Conservation (phyloP, 1,284 basidiomycete species). For the Tylopilus sp. region DNA sequence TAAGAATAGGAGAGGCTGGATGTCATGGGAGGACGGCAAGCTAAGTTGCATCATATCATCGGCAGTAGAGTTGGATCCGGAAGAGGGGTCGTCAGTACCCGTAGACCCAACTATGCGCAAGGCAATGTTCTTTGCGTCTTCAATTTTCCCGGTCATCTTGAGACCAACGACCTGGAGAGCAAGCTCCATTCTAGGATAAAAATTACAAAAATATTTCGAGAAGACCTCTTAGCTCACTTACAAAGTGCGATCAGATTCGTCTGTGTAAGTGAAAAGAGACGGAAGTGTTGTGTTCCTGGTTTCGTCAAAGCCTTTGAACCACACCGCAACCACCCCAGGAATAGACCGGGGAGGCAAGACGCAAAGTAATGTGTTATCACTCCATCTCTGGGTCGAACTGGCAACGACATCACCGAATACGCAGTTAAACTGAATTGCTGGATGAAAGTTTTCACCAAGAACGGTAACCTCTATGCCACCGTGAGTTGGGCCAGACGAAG, state of each 20-base stretch:
- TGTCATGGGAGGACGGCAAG: slow-evolving; percentile 43
- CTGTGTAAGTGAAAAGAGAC: slow-evolving; percentile 84
- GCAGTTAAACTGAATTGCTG: slow-evolving; percentile 66
- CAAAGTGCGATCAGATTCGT: slow-evolving; percentile 85
- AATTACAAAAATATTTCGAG: slow-evolving; percentile 12
- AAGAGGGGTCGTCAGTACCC: slow-evolving; percentile 44
- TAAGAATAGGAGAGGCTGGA: slow-evolving; percentile 51
- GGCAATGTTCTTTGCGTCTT: slow-evolving; percentile 89
- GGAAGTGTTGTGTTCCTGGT: slow-evolving; percentile 52
- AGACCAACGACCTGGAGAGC: slow-evolving; percentile 92
- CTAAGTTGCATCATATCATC: slow-evolving; percentile 54
- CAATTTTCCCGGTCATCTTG: slow-evolving; percentile 94
- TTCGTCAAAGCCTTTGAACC: slow-evolving; percentile 71
- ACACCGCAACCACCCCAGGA: slow-evolving; percentile 89
- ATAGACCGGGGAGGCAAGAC: slow-evolving; percentile 80
- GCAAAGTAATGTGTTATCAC: slow-evolving; percentile 91
- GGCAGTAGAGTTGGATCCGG: slow-evolving; percentile 26
- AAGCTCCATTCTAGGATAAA: slow-evolving; percentile 76
- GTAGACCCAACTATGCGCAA: slow-evolving; percentile 75
- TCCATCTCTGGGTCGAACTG: slow-evolving; percentile 87
- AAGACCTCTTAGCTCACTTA: slow-evolving; percentile 41
- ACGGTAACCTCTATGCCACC: slow-evolving; percentile 96
- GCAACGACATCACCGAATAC: slow-evolving; percentile 85
- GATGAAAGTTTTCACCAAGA: slow-evolving; percentile 85
- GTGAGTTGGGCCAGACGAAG: slow-evolving; percentile 85